A percentile compares a stretch with the other conserved stretches of the same genome.
phyloP scores from a whole-genome alignment of 257 asterid genomes.

The Scutellaria minor region DNA sequence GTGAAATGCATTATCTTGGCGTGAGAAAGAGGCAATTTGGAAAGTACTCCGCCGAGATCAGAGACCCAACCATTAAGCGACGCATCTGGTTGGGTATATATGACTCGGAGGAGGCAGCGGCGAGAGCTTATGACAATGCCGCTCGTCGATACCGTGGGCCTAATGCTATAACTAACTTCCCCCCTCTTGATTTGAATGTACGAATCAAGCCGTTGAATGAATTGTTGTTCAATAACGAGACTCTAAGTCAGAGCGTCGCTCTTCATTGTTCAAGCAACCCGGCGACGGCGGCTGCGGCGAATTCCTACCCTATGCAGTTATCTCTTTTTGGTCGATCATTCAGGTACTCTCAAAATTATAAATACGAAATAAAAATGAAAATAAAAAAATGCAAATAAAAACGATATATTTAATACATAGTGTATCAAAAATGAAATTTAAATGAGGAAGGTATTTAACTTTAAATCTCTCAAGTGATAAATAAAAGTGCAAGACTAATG shows the following conservation, averaged over 20 bases:
- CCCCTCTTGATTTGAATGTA: constrained; percentile 12
- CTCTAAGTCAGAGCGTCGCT: constrained; percentile 11
- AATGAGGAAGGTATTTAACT: too few species aligned
- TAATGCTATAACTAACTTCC: constrained; percentile 38
- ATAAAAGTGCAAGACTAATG: too few species aligned
- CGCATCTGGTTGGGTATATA: constrained; percentile 39
- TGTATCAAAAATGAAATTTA: too few species aligned
- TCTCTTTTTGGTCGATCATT: background rate
- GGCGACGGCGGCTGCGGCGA: background rate
- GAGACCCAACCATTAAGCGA: constrained; percentile 37
- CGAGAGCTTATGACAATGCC: constrained; percentile 40
- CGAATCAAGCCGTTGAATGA: background rate
- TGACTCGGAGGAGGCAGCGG: constrained; percentile 42
- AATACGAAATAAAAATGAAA: too few species aligned
- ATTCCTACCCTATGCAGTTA: background rate
- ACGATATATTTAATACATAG: too few species aligned
- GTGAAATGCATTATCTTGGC: constrained; percentile 19
- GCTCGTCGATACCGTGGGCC: constrained; percentile 40
- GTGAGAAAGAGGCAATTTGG: constrained; percentile 36
- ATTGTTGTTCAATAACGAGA: background rate
- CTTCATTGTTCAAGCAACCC: background rate
- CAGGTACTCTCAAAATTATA: too few species aligned
- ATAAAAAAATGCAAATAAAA: too few species aligned
- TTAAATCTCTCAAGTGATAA: too few species aligned
- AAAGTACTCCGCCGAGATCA: constrained; percentile 31